Evolutionary conservation across 805 yeast species (phyloP).

Genomic region (Blastobotrys chiropterorum): DNA sequence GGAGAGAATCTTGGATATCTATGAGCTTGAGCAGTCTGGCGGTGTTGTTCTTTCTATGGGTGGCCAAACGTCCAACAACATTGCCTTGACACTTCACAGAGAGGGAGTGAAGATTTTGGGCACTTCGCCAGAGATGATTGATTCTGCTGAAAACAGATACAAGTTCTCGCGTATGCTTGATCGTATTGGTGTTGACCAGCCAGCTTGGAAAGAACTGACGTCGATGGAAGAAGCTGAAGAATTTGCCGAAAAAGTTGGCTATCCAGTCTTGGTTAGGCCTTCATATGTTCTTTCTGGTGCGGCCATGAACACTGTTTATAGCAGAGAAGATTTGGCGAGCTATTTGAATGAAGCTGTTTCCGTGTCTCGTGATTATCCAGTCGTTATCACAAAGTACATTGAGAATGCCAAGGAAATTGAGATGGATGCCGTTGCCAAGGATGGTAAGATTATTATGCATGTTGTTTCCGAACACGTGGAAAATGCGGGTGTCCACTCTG

Average conservation of each 20-base stretch:
- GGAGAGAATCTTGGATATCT: slow-evolving; percentile 91
- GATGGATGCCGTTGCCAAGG: slow-evolving; percentile 96
- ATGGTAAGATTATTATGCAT: slow-evolving; percentile 92
- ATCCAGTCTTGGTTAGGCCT: slow-evolving; percentile 96
- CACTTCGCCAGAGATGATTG: slow-evolving; percentile 97
- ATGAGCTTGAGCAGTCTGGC: slow-evolving; percentile 79
- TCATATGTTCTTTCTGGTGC: slow-evolving; percentile 97
- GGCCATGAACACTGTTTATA: slow-evolving; percentile 96
- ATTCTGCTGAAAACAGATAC: slow-evolving; percentile 95
- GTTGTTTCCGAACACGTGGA: slow-evolving; percentile 98
- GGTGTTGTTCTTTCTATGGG: slow-evolving; percentile 98
- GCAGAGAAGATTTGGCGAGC: slow-evolving; percentile 78
- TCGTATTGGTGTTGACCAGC: slow-evolving; percentile 94
- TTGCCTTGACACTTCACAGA: slow-evolving; percentile 86
- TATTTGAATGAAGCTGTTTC: slow-evolving; percentile 92
- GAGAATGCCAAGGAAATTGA: slow-evolving; percentile 97
- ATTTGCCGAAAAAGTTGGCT: slow-evolving; percentile 84
- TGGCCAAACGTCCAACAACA: slow-evolving; percentile 97
- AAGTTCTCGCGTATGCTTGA: slow-evolving; percentile 97
- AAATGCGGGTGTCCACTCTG: slow-evolving; percentile 99
- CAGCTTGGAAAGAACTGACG: slow-evolving; percentile 97
- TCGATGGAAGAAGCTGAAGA: slow-evolving; percentile 87
- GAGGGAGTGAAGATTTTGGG: slow-evolving; percentile 94
- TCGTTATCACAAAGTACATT: slow-evolving; percentile 92
- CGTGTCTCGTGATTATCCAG: slow-evolving; percentile 97